Base-by-base conservation (phyloP, 2,329 filamentous ascomycete species). In the Hypoxylon sp. region DNA sequence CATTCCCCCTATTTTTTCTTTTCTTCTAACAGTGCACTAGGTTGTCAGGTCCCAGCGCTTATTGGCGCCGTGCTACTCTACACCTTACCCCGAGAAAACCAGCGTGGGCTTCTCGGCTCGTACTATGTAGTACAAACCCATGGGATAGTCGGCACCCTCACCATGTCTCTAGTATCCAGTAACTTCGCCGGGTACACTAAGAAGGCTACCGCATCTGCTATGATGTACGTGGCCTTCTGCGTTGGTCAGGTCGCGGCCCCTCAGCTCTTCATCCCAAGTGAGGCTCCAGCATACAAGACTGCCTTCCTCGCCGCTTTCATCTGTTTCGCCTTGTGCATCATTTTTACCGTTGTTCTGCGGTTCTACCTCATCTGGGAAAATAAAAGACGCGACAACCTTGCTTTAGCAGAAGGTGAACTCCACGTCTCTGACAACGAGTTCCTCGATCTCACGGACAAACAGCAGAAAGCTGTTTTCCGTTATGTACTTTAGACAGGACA, bases 291-390 rank as follows among this genome's bases (percentile, higher is more conserved):
- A 1, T 92, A 91, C 74, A 82, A 85, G 46, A 88, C 86, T 38
- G 89, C 87, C 0, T 89, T 90, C 69, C 81, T 85, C 5, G 87
- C 86, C 2, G 87, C 90, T 70, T 82, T 91, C 58, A 84, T 86
- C 3, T 90, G 87, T 76, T 89, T 89, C 73, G 81, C 81, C 0
- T 72, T 85, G 19, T 79, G 87, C 53, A 81, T 87, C 0, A 41
- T 82, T 0, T 77, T 84, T 1, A 82, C 86, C 36, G 70, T 84
- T 9, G 82, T 82, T 34, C 77, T 89, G 64, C 79, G 87, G 13
- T 84, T 81, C 72, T 83, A 87, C 59, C 79, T 89, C 14, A 79
- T 75, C 10, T 74, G 77, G 51, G 81, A 87, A 76, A 90, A 90
- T 69, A 81, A 79, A 69, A 83, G 80, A 70, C 87, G 88, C 69